Evolutionary conservation across 73 alveolate species (phyloP).

Genomic region (Paramecium octaurelia): DNA sequence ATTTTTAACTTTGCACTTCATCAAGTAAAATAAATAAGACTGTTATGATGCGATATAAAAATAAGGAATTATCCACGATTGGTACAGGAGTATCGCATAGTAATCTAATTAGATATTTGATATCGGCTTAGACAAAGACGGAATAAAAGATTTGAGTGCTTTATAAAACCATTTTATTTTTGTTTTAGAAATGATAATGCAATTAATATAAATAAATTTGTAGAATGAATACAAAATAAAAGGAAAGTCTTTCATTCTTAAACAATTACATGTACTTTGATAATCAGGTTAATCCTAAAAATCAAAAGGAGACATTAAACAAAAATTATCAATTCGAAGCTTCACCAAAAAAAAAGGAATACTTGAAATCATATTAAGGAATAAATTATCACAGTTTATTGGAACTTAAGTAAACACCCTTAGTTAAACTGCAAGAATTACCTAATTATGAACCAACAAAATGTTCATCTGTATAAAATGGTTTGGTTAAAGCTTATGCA

Average conservation of each 20-base stretch:
- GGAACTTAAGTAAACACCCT: not conserved
- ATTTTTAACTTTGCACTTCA: not conserved
- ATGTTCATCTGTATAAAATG: slow-evolving; percentile 81
- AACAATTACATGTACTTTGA: not conserved
- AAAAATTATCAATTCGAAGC: not conserved
- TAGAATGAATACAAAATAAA: not conserved
- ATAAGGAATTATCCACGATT: not conserved
- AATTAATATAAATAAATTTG: not conserved
- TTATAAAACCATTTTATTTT: not conserved
- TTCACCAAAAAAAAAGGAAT: not conserved
- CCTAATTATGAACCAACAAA: slow-evolving; percentile 70
- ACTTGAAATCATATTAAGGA: not conserved
- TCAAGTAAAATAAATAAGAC: not conserved
- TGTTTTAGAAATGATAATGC: not conserved
- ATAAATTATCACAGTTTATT: not conserved
- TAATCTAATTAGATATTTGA: not conserved
- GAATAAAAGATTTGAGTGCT: not conserved
- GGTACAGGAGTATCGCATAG: slow-evolving; percentile 6
- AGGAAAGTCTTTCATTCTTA: not conserved
- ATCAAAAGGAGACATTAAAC: not conserved
- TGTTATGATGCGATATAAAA: not conserved
- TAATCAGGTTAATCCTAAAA: not conserved
- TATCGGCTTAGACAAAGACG: not conserved
- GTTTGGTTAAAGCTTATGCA: slow-evolving; percentile 86
- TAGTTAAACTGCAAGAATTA: not conserved